Conservation (phyloP, 139 green algal genomes). For the Mesotaenium endlicherianum region DNA sequence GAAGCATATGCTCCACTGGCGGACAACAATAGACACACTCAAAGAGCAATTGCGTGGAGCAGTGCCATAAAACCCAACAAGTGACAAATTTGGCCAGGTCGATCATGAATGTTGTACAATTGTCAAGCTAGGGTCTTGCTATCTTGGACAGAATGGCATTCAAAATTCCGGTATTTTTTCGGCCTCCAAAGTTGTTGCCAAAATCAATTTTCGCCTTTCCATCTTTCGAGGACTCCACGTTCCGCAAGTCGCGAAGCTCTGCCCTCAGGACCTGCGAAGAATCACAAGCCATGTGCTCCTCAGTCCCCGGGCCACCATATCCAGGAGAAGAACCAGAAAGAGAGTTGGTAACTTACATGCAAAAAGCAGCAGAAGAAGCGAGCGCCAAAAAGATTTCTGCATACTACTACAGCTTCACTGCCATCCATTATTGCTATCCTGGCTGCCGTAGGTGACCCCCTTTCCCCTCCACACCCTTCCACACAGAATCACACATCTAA, state of each 20-base stretch:
- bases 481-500: neutral
- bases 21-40: too few species aligned
- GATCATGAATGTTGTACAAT: too few species aligned
- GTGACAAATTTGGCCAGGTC: too few species aligned
- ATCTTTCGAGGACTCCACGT: conserved; percentile 4
- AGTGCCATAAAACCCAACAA: too few species aligned
- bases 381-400: neutral
- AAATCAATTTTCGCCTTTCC: conserved; percentile 3
- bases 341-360: neutral
- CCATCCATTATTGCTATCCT: neutral
- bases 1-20: too few species aligned
- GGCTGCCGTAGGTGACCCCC: neutral
- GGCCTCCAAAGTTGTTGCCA: conserved; percentile 35
- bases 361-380: neutral
- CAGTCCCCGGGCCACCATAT: too few species aligned
- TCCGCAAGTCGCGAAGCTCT: conserved; percentile 9
- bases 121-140: too few species aligned
- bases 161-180: too few species aligned
- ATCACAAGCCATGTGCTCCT: too few species aligned
- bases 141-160: too few species aligned
- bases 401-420: neutral
- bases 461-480: neutral
- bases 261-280: conserved; percentile 2
- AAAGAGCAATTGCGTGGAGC: too few species aligned
- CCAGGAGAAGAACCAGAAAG: neutral